phyloP scores from a whole-genome alignment of 2,329 filamentous ascomycete species.

The Xylariomycetidae sp. region DNA sequence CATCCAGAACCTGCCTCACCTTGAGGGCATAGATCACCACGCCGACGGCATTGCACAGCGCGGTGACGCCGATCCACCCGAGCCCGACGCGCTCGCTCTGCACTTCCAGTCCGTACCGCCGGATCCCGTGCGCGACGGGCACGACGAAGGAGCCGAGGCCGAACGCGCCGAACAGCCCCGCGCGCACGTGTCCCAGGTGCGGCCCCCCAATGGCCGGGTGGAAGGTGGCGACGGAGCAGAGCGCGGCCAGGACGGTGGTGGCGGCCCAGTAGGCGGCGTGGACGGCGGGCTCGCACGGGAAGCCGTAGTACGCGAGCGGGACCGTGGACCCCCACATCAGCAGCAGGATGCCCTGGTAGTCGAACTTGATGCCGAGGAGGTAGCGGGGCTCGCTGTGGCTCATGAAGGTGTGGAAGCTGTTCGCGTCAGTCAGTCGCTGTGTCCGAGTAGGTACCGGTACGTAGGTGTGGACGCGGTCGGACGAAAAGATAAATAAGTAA shows the following conservation, averaged over 20 bases:
- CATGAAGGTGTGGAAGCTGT: conserved; percentile 51
- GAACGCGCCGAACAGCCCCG: conserved; percentile 34
- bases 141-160: conserved; percentile 33
- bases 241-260: conserved; percentile 28
- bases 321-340: conserved; percentile 58
- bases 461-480: too few relatives aligned
- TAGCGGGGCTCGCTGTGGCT: conserved; percentile 46
- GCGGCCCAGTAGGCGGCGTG: conserved; percentile 30
- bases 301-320: conserved; percentile 51
- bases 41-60: conserved; percentile 31
- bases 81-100: conserved; percentile 34
- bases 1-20: conserved; percentile 17
- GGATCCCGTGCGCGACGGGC: conserved; percentile 33
- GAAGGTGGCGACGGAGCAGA: conserved; percentile 33
- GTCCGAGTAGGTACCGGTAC: too few relatives aligned
- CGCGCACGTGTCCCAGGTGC: conserved; percentile 31
- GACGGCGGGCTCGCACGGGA: conserved; percentile 28
- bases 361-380: conserved; percentile 49
- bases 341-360: conserved; percentile 55
- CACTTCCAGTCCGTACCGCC: conserved; percentile 24
- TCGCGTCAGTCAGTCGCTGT: too few relatives aligned
- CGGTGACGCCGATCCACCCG: conserved; percentile 32
- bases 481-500: neutral
- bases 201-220: conserved; percentile 31
- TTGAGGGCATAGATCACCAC: conserved; percentile 31